Evolutionary conservation across 345 rosid genomes (phyloP).

Genomic region (Eucalyptus brandiana): DNA sequence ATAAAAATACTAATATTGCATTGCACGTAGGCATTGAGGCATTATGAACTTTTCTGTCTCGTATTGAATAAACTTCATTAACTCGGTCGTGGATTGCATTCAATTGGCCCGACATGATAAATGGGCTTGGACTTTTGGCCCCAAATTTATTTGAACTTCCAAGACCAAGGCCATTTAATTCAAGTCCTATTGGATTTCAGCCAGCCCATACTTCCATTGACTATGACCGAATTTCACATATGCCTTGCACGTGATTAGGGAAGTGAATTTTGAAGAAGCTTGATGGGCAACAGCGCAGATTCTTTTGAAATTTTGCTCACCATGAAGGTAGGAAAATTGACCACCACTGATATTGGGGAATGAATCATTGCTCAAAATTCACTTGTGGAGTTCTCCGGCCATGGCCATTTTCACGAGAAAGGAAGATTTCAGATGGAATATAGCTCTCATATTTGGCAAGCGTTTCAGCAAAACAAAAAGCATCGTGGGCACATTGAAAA

Average conservation of each 20-base stretch:
- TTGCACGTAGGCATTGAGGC: background rate
- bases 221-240: background rate
- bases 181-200: background rate
- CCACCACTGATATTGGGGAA: background rate
- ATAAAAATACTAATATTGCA: too few species aligned
- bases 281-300: background rate
- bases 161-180: background rate
- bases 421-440: background rate
- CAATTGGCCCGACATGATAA: background rate
- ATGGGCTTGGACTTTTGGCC: background rate
- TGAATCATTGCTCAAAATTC: background rate
- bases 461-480: background rate
- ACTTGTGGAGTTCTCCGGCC: background rate
- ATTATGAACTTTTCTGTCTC: background rate
- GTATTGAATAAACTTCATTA: background rate
- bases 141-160: background rate
- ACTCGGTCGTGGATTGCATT: background rate
- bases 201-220: background rate
- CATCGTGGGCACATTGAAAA: background rate
- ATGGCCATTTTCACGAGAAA: background rate
- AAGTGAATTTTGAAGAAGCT: background rate
- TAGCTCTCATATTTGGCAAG: background rate
- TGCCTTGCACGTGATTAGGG: background rate
- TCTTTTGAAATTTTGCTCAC: background rate
- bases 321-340: background rate